A percentile compares a stretch with the other conserved stretches of the same genome.
phyloP scores from a whole-genome alignment of 2,329 filamentous ascomycete species.

The Scedosporium minutisporum region DNA sequence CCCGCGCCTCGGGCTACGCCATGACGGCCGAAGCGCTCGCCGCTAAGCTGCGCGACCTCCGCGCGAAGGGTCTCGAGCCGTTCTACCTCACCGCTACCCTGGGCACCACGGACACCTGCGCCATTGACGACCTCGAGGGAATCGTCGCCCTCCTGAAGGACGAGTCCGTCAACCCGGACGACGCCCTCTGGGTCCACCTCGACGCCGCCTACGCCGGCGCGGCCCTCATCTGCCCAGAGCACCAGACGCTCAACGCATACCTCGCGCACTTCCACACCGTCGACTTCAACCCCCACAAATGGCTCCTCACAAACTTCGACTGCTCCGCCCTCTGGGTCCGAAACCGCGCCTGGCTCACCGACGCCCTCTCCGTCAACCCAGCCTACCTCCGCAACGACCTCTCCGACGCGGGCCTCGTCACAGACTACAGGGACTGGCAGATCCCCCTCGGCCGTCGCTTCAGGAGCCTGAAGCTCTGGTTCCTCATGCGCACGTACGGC shows the following conservation, averaged over 20 bases:
- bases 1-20: conserved; percentile 53
- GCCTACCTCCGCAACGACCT: conserved; percentile 74
- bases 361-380: conserved; percentile 68
- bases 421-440: conserved; percentile 95
- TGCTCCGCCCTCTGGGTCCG: conserved; percentile 71
- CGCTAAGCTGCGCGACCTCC: conserved; percentile 53
- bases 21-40: conserved; percentile 58
- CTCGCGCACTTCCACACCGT: conserved; percentile 72
- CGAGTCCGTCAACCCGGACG: background rate
- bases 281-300: conserved; percentile 96
- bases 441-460: conserved; percentile 87
- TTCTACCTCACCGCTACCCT: conserved; percentile 80
- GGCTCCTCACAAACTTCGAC: conserved; percentile 92
- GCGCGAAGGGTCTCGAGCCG: conserved; percentile 62
- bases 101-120: conserved; percentile 82
- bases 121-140: conserved; percentile 69
- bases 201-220: conserved; percentile 90
- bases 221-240: conserved; percentile 72
- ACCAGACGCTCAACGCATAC: conserved; percentile 46
- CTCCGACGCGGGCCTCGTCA: conserved; percentile 74
- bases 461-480: conserved; percentile 88
- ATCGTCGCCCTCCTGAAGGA: conserved; percentile 43
- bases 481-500: conserved; percentile 78
- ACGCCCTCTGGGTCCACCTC: conserved; percentile 76
- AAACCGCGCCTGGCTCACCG: conserved; percentile 64